Conservation (phyloP, 2,329 filamentous ascomycete genomes). For the Davidsoniella eucalypti region DNA sequence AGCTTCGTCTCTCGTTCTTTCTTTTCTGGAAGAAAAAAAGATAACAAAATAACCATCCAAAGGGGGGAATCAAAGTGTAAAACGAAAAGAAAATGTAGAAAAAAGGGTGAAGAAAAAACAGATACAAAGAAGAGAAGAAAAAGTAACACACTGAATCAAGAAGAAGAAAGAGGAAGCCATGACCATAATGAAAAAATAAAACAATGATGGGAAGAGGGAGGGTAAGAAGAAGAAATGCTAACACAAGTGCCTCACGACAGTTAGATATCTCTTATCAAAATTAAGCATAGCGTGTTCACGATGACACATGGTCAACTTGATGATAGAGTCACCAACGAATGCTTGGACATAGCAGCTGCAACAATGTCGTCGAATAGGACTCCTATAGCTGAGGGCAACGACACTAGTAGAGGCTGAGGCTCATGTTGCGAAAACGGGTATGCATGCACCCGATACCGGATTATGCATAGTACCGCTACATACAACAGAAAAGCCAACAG, state of each 20-base stretch:
- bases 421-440: conserved; percentile 8
- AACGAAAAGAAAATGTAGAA: conserved; percentile 6
- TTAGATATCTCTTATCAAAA: too few species aligned
- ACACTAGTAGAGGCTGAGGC: conserved; percentile 8
- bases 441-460: conserved; percentile 9
- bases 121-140: conserved; percentile 12
- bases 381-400: conserved; percentile 1
- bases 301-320: background rate
- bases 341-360: conserved; percentile 7
- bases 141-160: background rate
- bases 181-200: background rate
- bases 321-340: too few species aligned
- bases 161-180: too few species aligned
- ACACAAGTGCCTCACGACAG: too few species aligned
- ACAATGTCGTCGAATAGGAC: conserved; percentile 14
- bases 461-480: background rate
- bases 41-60: background rate
- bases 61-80: background rate
- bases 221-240: background rate
- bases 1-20: too few species aligned
- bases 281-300: background rate
- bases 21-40: background rate
- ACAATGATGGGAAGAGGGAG: background rate
- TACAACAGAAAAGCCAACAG: too few species aligned
- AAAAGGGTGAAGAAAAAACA: conserved; percentile 10